Evolutionary conservation across 257 asterid genomes (phyloP), one percentile per base, ranked within the genome.

Genomic region (Apocynum venetum): DNA sequence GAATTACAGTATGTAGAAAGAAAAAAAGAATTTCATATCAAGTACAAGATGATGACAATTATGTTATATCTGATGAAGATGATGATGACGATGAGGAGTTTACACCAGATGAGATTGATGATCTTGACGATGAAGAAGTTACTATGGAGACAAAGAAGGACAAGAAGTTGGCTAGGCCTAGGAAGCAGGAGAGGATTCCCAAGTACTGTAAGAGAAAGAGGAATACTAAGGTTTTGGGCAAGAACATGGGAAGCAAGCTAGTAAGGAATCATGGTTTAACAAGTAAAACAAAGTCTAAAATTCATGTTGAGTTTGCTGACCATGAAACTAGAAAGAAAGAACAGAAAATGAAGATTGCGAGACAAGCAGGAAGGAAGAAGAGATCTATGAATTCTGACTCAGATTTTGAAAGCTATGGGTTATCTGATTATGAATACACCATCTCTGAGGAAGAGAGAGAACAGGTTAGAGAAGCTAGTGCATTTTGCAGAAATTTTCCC

Each of bases 391-490:
- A 84, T 85, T 89, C 93, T 74, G 97, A 92, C 86, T 89, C 97
- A 74, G 98, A 92, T 84, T 83, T 88, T 70, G 88, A 79, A 75
- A 87, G 88, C 76, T 91, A 91, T 55, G 94, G 84, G 64, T 82
- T 91, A 78, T 87, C 91, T 55, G 97, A 89, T 83, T 86, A 60
- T 75, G 96, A 92, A 7, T 92, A 82, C 85, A 89, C 94, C 14
- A 84, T 89, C 47, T 94, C 97, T 51, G 98, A 94, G 81, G 98
- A 94, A 89, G 98, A 94, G 89, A 91, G 97, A 76, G 93, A 94
- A 79, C 97, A 90, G 83, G 56, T 94, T 79, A 90, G 85, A 85
- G 97, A 94, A 83, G 97, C 97, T 72, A 82, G 47, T 78, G 83
- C 77, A 71, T 78, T 89, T 52, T 89, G 92, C 72, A 81, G 89